Conservation (phyloP, 2,329 filamentous ascomycete genomes). For the Verticillium nubilum region DNA sequence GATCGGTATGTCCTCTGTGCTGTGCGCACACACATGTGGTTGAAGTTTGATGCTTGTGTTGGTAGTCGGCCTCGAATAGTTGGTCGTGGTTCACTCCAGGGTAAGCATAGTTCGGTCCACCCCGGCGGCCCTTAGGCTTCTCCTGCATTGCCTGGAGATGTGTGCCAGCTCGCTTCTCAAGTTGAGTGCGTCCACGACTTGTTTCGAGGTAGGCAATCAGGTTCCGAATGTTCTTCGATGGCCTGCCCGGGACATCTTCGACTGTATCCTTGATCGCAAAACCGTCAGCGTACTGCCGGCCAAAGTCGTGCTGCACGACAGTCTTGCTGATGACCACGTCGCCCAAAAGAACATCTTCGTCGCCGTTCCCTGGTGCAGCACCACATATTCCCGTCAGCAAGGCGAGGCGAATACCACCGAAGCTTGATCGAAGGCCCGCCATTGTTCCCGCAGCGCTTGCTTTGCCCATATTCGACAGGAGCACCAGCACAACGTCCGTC, state of each 20-base stretch:
- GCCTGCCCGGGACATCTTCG: conserved; percentile 3
- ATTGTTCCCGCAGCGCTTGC: conserved; percentile 17
- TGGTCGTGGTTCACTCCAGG: not conserved
- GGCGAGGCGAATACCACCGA: conserved; percentile 19
- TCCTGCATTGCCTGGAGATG: too few species aligned
- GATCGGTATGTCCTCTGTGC: not conserved
- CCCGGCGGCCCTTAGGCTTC: too few species aligned
- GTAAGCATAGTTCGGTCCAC: not conserved
- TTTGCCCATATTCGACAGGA: conserved; percentile 22
- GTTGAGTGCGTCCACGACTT: too few species aligned
- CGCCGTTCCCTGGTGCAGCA: conserved; percentile 9
- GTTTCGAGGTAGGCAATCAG: too few species aligned
- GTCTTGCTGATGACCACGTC: conserved; percentile 25
- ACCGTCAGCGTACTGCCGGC: conserved; percentile 10
- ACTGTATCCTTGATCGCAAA: conserved; percentile 12
- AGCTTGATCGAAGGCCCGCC: conserved; percentile 25
- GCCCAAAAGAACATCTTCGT: conserved; percentile 16
- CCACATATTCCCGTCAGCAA: conserved; percentile 19
- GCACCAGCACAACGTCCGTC: conserved; percentile 21
- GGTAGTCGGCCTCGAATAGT: too few species aligned
- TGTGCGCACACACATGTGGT: too few species aligned
- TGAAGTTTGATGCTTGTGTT: conserved; percentile 1
- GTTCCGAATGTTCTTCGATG: too few species aligned
- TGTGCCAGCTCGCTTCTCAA: too few species aligned
- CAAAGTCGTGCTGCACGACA: conserved; percentile 16